Conservation (phyloP, 257 asterid species). For the Nicotiana paniculata region DNA sequence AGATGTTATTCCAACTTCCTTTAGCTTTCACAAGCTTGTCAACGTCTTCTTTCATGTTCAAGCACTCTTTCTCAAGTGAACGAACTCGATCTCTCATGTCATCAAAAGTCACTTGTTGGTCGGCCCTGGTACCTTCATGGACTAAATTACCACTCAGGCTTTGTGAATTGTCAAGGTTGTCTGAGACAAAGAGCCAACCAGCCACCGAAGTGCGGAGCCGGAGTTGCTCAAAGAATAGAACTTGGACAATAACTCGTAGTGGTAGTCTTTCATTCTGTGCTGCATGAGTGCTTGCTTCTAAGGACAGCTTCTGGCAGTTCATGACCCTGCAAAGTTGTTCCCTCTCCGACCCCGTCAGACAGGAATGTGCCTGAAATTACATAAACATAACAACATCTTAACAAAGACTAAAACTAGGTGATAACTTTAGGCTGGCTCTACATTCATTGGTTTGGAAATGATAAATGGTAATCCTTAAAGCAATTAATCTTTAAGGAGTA, state of each 20-base stretch:
- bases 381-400: neutral
- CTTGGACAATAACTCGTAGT: constrained; percentile 38
- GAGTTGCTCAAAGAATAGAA: constrained; percentile 51
- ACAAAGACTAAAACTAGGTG: neutral
- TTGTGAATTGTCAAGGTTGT: constrained; percentile 20
- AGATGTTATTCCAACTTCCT: constrained; percentile 34
- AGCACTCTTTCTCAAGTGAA: constrained; percentile 39
- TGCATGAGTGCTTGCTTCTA: constrained; percentile 48
- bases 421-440: neutral
- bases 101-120: constrained; percentile 4
- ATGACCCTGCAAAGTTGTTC: constrained; percentile 48
- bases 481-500: too few relatives aligned
- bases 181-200: constrained; percentile 32
- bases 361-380: constrained; percentile 36
- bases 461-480: neutral
- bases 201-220: constrained; percentile 38
- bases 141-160: constrained; percentile 12
- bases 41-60: constrained; percentile 31
- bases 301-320: constrained; percentile 47
- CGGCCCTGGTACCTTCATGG: neutral
- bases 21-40: constrained; percentile 36
- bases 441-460: neutral
- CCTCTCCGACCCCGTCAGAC: constrained; percentile 40
- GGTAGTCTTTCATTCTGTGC: constrained; percentile 59
- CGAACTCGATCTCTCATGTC: constrained; percentile 34